Evolutionary conservation across 139 green algal genomes (phyloP).

Genomic region (Chlorella sp.): DNA sequence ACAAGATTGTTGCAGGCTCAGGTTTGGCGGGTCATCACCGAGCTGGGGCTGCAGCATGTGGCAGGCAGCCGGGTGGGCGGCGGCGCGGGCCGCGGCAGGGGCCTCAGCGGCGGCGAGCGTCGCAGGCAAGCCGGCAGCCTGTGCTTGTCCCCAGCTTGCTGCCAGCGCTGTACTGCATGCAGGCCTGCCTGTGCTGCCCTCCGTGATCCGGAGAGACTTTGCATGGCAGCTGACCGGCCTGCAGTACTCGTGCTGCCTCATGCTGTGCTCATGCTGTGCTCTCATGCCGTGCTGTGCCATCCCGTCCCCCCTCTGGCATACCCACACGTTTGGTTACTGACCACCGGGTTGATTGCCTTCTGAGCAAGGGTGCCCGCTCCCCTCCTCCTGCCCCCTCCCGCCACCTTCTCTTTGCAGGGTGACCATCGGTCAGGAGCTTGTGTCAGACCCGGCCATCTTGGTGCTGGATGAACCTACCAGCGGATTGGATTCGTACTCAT

Average conservation of each 20-base stretch:
- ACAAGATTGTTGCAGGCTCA: constrained; percentile 16
- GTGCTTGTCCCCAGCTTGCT: background rate
- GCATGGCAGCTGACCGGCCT: no score
- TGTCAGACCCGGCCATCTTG: constrained; percentile 57
- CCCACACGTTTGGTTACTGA: no score
- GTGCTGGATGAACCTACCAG: constrained; percentile 58
- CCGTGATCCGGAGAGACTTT: no score
- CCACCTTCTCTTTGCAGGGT: background rate
- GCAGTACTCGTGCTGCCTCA: no score
- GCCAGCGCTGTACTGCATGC: background rate
- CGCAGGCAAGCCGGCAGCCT: background rate
- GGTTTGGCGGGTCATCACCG: constrained; percentile 42
- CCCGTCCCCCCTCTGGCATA: no score
- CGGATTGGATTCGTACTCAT: constrained; percentile 75
- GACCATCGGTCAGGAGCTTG: constrained; percentile 77
- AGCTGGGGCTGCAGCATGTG: constrained; percentile 55
- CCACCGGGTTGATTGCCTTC: no score
- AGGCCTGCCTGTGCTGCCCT: background rate
- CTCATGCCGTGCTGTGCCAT: no score
- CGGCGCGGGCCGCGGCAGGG: constrained; percentile 17
- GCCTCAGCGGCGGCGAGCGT: constrained; percentile 68
- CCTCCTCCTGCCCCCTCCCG: no score
- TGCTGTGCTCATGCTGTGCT: no score
- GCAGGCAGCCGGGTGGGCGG: constrained; percentile 46
- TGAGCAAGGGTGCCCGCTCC: no score